Conservation (phyloP, 2,329 filamentous ascomycete species). For the Exophiala bonariae region DNA sequence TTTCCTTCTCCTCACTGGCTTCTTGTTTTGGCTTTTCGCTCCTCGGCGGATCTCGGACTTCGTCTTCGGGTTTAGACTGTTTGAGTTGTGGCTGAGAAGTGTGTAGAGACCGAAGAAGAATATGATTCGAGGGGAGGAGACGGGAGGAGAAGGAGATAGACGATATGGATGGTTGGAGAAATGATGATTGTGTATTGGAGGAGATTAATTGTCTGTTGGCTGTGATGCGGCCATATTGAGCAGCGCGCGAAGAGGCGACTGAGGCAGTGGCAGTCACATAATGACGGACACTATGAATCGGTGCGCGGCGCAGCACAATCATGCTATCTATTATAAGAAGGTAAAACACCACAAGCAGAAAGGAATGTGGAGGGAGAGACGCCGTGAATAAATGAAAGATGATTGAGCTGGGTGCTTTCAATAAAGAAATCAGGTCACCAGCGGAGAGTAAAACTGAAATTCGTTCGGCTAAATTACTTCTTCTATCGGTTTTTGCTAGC, state of each 20-base stretch:
- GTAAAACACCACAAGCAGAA: no score
- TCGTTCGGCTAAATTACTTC: no score
- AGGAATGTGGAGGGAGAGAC: no score
- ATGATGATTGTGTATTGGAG: constrained; percentile 1
- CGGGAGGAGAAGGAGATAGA: constrained; percentile 14
- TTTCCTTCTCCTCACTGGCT: constrained; percentile 39
- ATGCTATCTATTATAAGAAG: no score
- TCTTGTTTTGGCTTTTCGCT: constrained; percentile 38
- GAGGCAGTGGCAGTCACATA: constrained; percentile 26
- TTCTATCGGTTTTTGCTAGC: no score
- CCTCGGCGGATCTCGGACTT: constrained; percentile 28
- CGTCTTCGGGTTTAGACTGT: constrained; percentile 27
- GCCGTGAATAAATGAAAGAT: no score
- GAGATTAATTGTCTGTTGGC: constrained; percentile 20
- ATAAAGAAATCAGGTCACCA: no score
- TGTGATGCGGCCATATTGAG: constrained; percentile 24
- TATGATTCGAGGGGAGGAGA: constrained; percentile 11
- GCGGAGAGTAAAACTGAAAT: no score
- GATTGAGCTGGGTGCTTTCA: no score
- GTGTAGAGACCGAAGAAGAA: constrained; percentile 23
- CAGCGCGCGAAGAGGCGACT: constrained; percentile 19
- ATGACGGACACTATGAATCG: constrained; percentile 22
- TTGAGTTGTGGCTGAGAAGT: constrained; percentile 21
- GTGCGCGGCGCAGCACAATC: constrained; percentile 24
- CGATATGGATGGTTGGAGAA: constrained; percentile 7